Percentiles rank a stretch among this genome's conserved stretches.
These are phyloP conservation scores for Candida schatavii DNA, from an alignment of 805 yeast species.

Conservation along the genomic window DNA sequence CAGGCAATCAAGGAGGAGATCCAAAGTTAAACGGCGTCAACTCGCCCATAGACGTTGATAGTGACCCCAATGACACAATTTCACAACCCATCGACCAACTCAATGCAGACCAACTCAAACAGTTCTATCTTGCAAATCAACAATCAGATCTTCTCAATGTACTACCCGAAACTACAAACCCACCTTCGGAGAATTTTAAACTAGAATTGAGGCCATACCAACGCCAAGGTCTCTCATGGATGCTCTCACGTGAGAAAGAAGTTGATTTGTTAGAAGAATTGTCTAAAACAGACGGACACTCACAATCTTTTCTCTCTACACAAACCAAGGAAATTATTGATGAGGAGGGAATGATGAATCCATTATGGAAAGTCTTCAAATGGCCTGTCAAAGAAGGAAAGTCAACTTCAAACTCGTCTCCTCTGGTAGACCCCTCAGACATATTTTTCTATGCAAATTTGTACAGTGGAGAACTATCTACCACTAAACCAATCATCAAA, in stretches of 20 bases:
- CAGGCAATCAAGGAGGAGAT: slow-evolving; percentile 8
- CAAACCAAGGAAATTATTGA: slow-evolving; percentile 22
- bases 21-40: slow-evolving; percentile 5
- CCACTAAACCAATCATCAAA: slow-evolving; percentile 62
- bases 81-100: slow-evolving; percentile 37
- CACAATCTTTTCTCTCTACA: slow-evolving; percentile 19
- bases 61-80: slow-evolving; percentile 2
- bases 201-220: slow-evolving; percentile 73
- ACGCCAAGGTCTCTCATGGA: slow-evolving; percentile 83
- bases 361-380: slow-evolving; percentile 74
- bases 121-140: slow-evolving; percentile 72
- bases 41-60: slow-evolving; percentile 8
- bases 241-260: slow-evolving; percentile 76
- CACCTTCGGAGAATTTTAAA: slow-evolving; percentile 46
- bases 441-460: slow-evolving; percentile 68
- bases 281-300: slow-evolving; percentile 13
- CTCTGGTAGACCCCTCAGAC: slow-evolving; percentile 1
- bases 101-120: slow-evolving; percentile 68
- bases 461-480: slow-evolving; percentile 75
- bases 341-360: slow-evolving; percentile 65
- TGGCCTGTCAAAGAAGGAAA: slow-evolving; percentile 53
- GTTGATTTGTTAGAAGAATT: slow-evolving; percentile 40
- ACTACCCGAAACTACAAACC: slow-evolving; percentile 63
- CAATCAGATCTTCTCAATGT: slow-evolving; percentile 52
- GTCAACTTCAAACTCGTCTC: background rate